Evolutionary conservation across 2,329 filamentous ascomycete species (phyloP), one percentile per base, ranked within the genome.

Genomic region (Rutstroemia sp.): DNA sequence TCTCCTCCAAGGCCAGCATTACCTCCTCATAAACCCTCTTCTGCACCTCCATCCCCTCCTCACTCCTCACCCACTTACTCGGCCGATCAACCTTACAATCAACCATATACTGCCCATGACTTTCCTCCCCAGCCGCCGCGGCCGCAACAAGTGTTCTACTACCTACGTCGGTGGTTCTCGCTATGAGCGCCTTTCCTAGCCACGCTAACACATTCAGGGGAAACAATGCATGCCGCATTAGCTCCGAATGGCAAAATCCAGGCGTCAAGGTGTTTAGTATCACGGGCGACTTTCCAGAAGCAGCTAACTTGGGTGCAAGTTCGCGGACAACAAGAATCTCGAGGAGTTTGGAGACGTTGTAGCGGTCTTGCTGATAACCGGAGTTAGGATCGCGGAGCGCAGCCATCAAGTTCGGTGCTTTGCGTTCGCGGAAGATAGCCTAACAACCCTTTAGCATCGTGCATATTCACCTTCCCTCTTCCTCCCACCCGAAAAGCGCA

Each of bases 21-120:
- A 79, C 59, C 67, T 80, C 75, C 16, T 62, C 68, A 65, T 71
- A 79, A 2, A 76, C 64, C 57, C 66, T 71, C 47, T 65, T 62
- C 57, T 73, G 73, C 67, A 50, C 58, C 52, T 66, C 53, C 39
- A 65, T 61, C 0, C 75, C 76, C 37, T 74, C 69, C 5, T 70
- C 65, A 5, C 74, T 72, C 52, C 65, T 54, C 2, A 73, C 72
- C 59, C 67, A 73, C 0, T 54, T 51, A 47, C 71, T 73, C 2
- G 66, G 65, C 37, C 64, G 61, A 25, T 54, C 60, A n/a, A 66
- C 54, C 23, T 46, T 47, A 47, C 65, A 65, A 59, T 67, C 64
- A 6, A 49, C 59, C 62, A 68, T 65, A 47, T 68, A 68, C 21
- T 42, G 37, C 7, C 69, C 69, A 56, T 71, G 68, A 12, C 62